phyloP scores from a whole-genome alignment of 345 rosid genomes.

The Hibiscus trionum region DNA sequence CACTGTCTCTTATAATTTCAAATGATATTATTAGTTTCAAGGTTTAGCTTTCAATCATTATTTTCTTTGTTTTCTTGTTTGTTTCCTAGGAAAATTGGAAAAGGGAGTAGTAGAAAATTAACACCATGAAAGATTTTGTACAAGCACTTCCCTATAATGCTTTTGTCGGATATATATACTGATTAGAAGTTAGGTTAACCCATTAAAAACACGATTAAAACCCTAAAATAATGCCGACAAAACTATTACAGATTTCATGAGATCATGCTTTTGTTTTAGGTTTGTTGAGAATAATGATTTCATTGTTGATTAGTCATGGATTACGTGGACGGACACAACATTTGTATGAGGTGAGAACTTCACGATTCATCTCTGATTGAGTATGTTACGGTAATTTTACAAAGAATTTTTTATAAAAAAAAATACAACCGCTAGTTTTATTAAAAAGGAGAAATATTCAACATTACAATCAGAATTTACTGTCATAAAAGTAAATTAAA shows the following conservation, averaged over 20 bases:
- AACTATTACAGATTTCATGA: not conserved
- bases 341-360: no score
- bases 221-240: slow-evolving; percentile 3
- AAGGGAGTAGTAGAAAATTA: not conserved
- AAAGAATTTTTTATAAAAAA: no score
- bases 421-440: no score
- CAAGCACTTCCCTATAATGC: not conserved
- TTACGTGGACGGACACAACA: no score
- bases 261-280: not conserved
- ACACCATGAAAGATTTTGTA: not conserved
- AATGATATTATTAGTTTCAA: not conserved
- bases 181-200: slow-evolving; percentile 47
- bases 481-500: no score
- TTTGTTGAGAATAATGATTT: not conserved
- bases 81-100: not conserved
- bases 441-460: no score
- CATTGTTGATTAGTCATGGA: not conserved
- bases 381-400: no score
- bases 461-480: no score
- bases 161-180: not conserved
- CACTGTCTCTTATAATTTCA: slow-evolving; percentile 5
- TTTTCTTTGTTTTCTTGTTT: slow-evolving; percentile 5
- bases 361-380: no score
- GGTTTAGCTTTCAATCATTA: slow-evolving; percentile 17
- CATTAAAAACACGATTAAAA: slow-evolving; percentile 12